These are phyloP conservation scores for Platanus orientalis DNA, from an alignment of 164 flowering plant species.

Conservation along the genomic window DNA sequence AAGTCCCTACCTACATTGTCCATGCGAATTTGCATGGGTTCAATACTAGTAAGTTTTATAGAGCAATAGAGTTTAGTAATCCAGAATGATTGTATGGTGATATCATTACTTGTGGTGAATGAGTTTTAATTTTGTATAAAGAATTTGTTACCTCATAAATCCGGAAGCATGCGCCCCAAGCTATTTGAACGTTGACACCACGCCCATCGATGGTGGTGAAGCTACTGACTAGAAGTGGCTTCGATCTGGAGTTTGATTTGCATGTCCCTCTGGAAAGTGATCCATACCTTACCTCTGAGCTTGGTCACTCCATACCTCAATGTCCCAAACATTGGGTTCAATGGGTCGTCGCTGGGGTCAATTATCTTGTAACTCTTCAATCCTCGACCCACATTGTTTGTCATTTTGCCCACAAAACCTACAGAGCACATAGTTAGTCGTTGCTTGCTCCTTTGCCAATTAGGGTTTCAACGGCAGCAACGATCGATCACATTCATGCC, in stretches of 20 bases:
- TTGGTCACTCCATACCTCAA: constrained; percentile 58
- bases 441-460: constrained; percentile 50
- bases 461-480: constrained; percentile 60
- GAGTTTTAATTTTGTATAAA: too few relatives aligned
- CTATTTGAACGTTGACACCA: constrained; percentile 57
- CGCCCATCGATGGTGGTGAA: constrained; percentile 74
- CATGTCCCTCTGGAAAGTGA: constrained; percentile 66
- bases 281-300: constrained; percentile 63
- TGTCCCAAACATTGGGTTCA: constrained; percentile 60
- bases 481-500: constrained; percentile 53
- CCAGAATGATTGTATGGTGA: too few relatives aligned
- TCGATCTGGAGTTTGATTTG: constrained; percentile 48
- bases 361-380: constrained; percentile 45
- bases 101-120: too few relatives aligned
- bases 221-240: constrained; percentile 63
- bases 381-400: constrained; percentile 43
- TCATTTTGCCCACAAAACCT: constrained; percentile 83
- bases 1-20: too few relatives aligned
- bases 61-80: too few relatives aligned
- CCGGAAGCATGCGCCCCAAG: constrained; percentile 52
- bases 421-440: constrained; percentile 66
- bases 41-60: too few relatives aligned
- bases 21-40: too few relatives aligned
- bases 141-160: constrained; percentile 35
- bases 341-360: constrained; percentile 55